phyloP scores from a whole-genome alignment of 202 grass and related monocot species.

The Dendrocalamus latiflorus region DNA sequence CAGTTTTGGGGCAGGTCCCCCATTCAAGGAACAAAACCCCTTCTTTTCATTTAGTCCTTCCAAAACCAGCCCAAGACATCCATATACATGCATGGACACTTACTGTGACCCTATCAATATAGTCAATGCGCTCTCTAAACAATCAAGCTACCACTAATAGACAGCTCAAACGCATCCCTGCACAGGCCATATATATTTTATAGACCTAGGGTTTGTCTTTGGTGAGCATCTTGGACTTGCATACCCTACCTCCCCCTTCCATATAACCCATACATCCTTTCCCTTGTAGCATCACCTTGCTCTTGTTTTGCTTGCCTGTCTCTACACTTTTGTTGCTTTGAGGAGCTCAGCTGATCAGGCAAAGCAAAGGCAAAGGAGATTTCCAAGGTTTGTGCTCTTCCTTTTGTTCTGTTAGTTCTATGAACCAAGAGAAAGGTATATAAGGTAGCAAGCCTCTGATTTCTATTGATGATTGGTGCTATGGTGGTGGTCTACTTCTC shows the following conservation, averaged over 20 bases:
- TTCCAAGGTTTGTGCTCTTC: constrained; percentile 59
- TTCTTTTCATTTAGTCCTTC: constrained; percentile 51
- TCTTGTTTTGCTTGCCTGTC: constrained; percentile 72
- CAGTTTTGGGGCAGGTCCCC: constrained; percentile 66
- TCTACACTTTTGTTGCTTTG: constrained; percentile 15
- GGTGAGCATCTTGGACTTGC: constrained; percentile 51
- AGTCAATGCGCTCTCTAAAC: constrained; percentile 47
- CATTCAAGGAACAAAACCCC: constrained; percentile 60
- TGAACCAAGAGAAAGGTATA: constrained; percentile 27
- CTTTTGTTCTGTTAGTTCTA: constrained; percentile 1
- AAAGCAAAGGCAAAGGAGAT: constrained; percentile 12
- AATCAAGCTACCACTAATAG: constrained; percentile 31
- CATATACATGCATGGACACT: constrained; percentile 38
- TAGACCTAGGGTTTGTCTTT: constrained; percentile 43
- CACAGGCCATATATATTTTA: constrained; percentile 34
- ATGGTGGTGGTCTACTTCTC: constrained; percentile 9
- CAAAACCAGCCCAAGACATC: constrained; percentile 51
- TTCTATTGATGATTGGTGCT: background rate
- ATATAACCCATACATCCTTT: constrained; percentile 58
- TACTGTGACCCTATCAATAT: constrained; percentile 31
- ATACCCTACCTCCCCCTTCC: constrained; percentile 38
- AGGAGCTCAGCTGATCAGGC: constrained; percentile 16
- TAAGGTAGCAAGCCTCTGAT: constrained; percentile 14
- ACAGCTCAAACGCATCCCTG: constrained; percentile 46
- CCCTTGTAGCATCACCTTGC: constrained; percentile 11